These are phyloP conservation scores for Monosporascus sp. DNA, from an alignment of 2,329 filamentous ascomycete genomes.

Conservation along the genomic window DNA sequence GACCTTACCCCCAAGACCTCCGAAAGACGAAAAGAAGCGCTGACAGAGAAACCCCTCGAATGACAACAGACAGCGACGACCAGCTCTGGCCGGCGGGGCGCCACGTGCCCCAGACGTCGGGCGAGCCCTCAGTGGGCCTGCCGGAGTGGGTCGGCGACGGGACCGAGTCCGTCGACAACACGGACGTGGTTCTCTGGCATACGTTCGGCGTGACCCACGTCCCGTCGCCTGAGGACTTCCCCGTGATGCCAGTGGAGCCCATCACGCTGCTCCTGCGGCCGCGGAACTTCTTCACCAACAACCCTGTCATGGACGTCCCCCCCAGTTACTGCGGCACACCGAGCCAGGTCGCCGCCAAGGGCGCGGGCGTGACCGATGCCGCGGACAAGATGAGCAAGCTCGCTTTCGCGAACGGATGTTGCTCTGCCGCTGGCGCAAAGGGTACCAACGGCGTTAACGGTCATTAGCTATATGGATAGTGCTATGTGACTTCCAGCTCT, in stretches of 20 bases:
- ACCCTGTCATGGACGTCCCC: constrained; percentile 76
- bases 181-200: constrained; percentile 87
- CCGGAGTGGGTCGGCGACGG: constrained; percentile 74
- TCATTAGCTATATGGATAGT: constrained; percentile 1
- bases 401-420: constrained; percentile 18
- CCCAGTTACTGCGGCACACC: constrained; percentile 70
- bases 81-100: constrained; percentile 81
- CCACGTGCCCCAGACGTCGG: constrained; percentile 83
- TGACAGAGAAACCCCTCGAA: background rate
- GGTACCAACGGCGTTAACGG: constrained; percentile 12
- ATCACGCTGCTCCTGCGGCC: constrained; percentile 77
- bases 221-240: constrained; percentile 84
- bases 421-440: constrained; percentile 9
- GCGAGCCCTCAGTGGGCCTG: constrained; percentile 68
- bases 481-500: background rate
- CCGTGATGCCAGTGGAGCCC: constrained; percentile 83
- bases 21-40: background rate
- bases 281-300: constrained; percentile 75
- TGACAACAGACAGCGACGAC: constrained; percentile 61
- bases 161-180: constrained; percentile 66
- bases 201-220: constrained; percentile 90
- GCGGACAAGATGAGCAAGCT: constrained; percentile 25
- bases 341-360: constrained; percentile 45
- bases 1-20: background rate
- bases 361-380: constrained; percentile 25